Conservation (phyloP, 257 asterid genomes). For the Solanum neorickii region DNA sequence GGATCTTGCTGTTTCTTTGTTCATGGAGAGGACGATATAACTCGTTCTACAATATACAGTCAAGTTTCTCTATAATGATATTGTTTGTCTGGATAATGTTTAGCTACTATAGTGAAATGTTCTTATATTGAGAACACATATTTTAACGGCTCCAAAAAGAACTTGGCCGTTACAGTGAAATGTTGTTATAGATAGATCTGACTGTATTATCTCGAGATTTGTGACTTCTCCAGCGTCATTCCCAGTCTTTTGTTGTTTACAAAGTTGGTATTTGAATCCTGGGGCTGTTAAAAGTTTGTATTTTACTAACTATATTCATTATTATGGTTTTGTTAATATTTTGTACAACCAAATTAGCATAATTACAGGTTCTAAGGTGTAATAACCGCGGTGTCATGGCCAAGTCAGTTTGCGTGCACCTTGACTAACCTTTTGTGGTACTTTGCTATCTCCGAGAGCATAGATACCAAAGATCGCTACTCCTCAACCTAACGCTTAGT, state of each 20-base stretch:
- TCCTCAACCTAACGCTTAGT: not conserved
- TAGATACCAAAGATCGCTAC: not conserved
- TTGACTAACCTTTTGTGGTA: not conserved
- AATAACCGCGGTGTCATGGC: not conserved
- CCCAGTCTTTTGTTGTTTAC: not conserved
- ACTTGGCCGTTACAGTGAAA: not conserved
- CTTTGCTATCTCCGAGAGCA: not conserved
- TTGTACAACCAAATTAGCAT: not conserved
- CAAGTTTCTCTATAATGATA: not conserved
- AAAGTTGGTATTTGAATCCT: not conserved
- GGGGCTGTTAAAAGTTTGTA: not conserved
- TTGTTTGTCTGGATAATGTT: not conserved
- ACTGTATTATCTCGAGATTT: not conserved
- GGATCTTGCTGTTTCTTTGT: not conserved
- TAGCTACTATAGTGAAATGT: not conserved
- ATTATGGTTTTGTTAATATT: not conserved
- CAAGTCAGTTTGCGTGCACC: not conserved
- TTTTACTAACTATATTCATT: not conserved
- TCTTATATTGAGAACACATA: not conserved
- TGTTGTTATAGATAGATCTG: not conserved
- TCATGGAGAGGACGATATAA: not conserved
- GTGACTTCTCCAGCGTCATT: not conserved
- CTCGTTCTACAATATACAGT: not conserved
- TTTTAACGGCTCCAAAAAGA: not conserved
- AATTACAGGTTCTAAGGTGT: not conserved